Evolutionary conservation across 108 stramenopile genomes (phyloP), one percentile per base, ranked within the genome.

Genomic region (Pelagomonas calceolata): DNA sequence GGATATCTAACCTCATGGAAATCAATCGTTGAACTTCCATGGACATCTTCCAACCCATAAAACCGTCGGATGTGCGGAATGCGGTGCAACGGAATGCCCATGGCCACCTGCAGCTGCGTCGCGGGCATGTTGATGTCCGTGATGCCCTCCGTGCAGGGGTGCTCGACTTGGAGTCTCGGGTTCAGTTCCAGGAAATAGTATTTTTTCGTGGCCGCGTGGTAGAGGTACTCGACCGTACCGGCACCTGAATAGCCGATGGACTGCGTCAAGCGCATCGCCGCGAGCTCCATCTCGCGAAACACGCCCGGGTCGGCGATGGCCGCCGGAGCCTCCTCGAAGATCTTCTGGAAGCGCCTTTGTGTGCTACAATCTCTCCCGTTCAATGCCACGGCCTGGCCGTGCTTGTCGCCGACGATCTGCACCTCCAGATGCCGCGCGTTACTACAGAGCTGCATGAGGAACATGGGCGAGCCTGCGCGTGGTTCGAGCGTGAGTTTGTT

Each of bases 111-210:
- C 32, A 99, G 78, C 82, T 99, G 98, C 12, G 88, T 86, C 30
- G 97, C 96, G 0, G 98, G 98, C 60, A 99, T 77, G 82, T 99
- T 99, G 34, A 94, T 94, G 29, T 86, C 69, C 30, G 96, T 95
- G 75, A 99, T 96, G 91, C 96, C 97, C 85, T 99, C 98, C 7
- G 98, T 99, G n/a, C 98, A 97, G 12, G 97, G 97, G 87, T 99
- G 98, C 82, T 99, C 98, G 67, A 99, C 98, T 82, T 99, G 96
- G 68, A 98, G 69, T 0, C 81, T 70, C 51, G 51, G 98, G 80
- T 99, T 99, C 70, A 99, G 84, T 82, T 99, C 98, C 76, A 99
- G 83, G 79, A 99, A 98, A 79, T 90, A 96, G 74, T 97, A 99
- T 75, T 92, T 90, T 31, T 34, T 30, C 26, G 92, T 91, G 44